These are phyloP conservation scores for Trapa bicornis DNA, from an alignment of 345 rosid species.

Conservation along the genomic window DNA sequence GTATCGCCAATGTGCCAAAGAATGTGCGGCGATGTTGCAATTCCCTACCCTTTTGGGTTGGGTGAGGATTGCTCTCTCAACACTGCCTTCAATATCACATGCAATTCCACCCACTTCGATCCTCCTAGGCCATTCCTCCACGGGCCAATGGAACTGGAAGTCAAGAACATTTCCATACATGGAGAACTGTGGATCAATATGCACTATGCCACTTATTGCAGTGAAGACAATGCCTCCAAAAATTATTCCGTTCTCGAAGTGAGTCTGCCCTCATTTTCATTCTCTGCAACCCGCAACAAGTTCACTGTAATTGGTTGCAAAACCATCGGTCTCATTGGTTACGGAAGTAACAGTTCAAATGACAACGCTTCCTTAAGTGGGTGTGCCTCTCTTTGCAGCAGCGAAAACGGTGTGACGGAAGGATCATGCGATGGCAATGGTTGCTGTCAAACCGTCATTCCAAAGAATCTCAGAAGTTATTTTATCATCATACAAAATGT, in stretches of 20 bases:
- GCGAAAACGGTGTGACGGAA: slow-evolving; percentile 1
- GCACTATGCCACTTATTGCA: neutral
- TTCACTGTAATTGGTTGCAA: slow-evolving; percentile 33
- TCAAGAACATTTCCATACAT: neutral
- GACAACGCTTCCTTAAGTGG: neutral
- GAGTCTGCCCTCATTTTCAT: neutral
- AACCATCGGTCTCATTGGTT: slow-evolving; percentile 4
- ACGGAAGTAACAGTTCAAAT: neutral
- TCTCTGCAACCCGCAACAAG: slow-evolving; percentile 11
- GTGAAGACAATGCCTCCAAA: neutral
- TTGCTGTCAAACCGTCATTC: slow-evolving; percentile 37
- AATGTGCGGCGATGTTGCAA: neutral
- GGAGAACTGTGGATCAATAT: slow-evolving; percentile 1
- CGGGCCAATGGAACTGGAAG: neutral
- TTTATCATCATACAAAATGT: neutral
- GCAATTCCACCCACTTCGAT: slow-evolving; percentile 2
- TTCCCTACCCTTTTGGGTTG: slow-evolving; percentile 1
- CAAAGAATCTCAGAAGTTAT: slow-evolving; percentile 5
- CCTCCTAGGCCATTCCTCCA: neutral
- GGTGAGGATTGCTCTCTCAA: neutral
- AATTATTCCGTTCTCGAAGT: neutral
- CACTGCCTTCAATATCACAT: neutral
- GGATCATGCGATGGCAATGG: slow-evolving; percentile 23
- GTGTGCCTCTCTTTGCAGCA: slow-evolving; percentile 17
- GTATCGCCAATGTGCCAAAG: neutral